Base-by-base conservation (phyloP, 1,284 basidiomycete genomes). In the Austroboletus niveus region DNA sequence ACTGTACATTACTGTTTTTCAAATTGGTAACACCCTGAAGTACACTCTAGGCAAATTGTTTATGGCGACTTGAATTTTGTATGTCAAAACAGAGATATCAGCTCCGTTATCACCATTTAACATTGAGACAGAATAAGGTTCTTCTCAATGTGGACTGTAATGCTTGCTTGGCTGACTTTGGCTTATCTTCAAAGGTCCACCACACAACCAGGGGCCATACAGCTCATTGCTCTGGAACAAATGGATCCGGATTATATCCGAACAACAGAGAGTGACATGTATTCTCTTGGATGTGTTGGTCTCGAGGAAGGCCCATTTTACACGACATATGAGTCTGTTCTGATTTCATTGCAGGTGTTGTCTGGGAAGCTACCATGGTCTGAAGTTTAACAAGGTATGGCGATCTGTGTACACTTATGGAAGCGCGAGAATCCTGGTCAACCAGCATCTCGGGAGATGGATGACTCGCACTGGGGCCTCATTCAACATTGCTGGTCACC, bases 61-160 rank as follows among this genome's bases (percentile, higher is more conserved):
- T 45, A 52, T 14, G 43, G 44, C 29, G 38, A 50, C 31, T n/a
- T 50, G 41, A 17, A 42, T 24, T 30, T 2, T 17, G 41, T 42
- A 42, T 15, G 41, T 42, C 29, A 31, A 15, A 17, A 31, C 29
- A n/a, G 8, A 29, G 4, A 7, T 17, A 30, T n/a, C n/a, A 5
- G 8, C 27, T 27, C 27, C 8, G 11, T 30, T 31, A 5, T 42
- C 29, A 6, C 12, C 15, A 5, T 47, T 29, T 46, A 17, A 54
- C 1, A 5, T 10, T 3, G 6, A 10, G 2, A 31, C 44, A 60
- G 58, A 52, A 45, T 17, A 61, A 60, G 4, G 47, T 60, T n/a
- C 56, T 60, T n/a, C 17, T 60, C 20, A 52, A 60, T 31, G 34
- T 6, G 24, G 15, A 58, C 12, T 48, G 42, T n/a, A 52, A 34